Percentiles rank a stretch among this genome's conserved stretches.
Evolutionary conservation across 495 filamentous ascomycete species (phyloP).

Genomic region (Aspergillus leporis): DNA sequence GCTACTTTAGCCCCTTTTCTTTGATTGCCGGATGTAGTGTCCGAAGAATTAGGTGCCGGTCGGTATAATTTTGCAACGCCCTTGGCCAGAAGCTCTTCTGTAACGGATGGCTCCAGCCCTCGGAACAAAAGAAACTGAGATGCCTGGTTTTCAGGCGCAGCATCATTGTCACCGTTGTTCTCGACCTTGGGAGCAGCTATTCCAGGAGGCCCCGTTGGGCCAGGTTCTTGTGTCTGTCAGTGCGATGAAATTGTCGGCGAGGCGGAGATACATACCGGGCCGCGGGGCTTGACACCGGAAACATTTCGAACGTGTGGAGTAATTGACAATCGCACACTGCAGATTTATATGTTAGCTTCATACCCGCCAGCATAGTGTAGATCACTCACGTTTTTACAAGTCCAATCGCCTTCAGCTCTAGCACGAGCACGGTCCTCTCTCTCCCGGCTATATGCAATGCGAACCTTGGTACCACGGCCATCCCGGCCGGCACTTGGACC

Average conservation of each 20-base stretch:
- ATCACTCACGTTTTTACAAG: constrained; percentile 64
- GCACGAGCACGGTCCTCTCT: constrained; percentile 53
- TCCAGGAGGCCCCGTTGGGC: constrained; percentile 31
- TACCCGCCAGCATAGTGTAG: background rate
- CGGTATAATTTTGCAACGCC: constrained; percentile 79
- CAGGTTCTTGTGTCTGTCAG: constrained; percentile 27
- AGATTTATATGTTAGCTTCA: constrained; percentile 5
- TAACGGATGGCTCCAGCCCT: constrained; percentile 70
- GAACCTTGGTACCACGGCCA: constrained; percentile 58
- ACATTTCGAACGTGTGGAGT: constrained; percentile 65
- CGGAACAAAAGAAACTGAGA: constrained; percentile 83
- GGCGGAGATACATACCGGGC: constrained; percentile 55
- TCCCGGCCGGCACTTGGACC: constrained; percentile 46
- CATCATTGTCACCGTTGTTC: constrained; percentile 80
- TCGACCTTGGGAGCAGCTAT: constrained; percentile 40
- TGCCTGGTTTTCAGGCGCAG: constrained; percentile 67
- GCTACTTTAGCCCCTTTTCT: constrained; percentile 68
- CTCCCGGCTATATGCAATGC: constrained; percentile 59
- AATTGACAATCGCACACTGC: constrained; percentile 75
- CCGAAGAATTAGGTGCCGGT: constrained; percentile 31
- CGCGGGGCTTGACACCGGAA: constrained; percentile 73
- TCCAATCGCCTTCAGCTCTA: constrained; percentile 72
- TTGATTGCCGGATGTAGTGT: constrained; percentile 21
- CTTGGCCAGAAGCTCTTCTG: constrained; percentile 74
- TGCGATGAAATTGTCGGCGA: background rate